phyloP scores from a whole-genome alignment of 805 yeast species.

The Hanseniaspora valbyensis region DNA sequence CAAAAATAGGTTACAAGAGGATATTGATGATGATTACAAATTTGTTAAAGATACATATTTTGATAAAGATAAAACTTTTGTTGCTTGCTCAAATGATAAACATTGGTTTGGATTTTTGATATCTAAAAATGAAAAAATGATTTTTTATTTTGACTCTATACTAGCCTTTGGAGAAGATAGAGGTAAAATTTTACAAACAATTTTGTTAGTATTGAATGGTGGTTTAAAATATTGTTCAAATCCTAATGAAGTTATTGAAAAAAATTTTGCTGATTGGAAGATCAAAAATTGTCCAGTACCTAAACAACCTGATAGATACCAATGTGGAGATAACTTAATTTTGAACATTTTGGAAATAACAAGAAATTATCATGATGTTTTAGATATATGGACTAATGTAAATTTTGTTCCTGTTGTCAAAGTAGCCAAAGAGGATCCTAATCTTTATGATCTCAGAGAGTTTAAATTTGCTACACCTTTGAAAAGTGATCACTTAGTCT shows the following conservation, averaged over 20 bases:
- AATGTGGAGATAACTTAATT: not conserved
- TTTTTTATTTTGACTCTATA: slow-evolving; percentile 1
- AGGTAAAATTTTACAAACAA: not conserved
- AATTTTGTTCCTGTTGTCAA: not conserved
- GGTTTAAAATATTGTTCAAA: not conserved
- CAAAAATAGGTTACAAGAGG: not conserved
- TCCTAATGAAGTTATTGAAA: not conserved
- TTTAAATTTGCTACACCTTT: not conserved
- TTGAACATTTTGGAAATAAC: not conserved
- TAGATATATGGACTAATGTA: not conserved
- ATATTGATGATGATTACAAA: not conserved
- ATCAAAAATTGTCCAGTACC: slow-evolving; percentile 4
- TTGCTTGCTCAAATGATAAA: not conserved
- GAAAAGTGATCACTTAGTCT: not conserved
- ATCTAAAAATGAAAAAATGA: not conserved
- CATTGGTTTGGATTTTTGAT: slow-evolving; percentile 4
- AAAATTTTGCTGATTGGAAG: not conserved
- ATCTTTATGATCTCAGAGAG: not conserved
- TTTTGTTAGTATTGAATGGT: not conserved
- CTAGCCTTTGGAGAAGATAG: slow-evolving; percentile 3
- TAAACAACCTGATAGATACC: slow-evolving; percentile 1
- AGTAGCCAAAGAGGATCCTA: not conserved
- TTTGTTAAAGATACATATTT: not conserved
- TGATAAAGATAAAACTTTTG: not conserved
- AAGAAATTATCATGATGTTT: slow-evolving; percentile 1